Evolutionary conservation across 2,329 filamentous ascomycete genomes (phyloP).

Genomic region (Colletotrichum filicis): DNA sequence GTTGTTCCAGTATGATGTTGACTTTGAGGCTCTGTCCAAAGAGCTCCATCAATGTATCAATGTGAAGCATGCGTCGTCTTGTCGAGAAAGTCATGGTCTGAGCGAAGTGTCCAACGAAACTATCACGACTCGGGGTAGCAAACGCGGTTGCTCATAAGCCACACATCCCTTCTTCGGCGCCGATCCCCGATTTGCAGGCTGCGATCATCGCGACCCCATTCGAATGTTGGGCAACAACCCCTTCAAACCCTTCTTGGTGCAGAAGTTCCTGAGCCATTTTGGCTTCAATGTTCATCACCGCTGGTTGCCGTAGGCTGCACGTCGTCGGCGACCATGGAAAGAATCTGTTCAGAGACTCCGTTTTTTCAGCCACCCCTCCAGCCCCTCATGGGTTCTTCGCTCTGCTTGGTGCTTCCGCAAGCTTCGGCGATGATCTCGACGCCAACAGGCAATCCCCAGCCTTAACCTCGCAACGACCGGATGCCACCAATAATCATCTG

Average conservation of each 20-base stretch:
- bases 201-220: background rate
- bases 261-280: slow-evolving; percentile 1
- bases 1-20: background rate
- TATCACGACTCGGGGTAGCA: background rate
- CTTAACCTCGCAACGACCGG: background rate
- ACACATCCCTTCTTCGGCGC: background rate
- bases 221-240: slow-evolving; percentile 5
- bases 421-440: slow-evolving; percentile 26
- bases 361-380: slow-evolving; percentile 30
- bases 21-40: background rate
- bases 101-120: background rate
- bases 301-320: slow-evolving; percentile 24
- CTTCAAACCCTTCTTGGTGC: slow-evolving; percentile 3
- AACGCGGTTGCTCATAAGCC: background rate
- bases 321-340: slow-evolving; percentile 32
- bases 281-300: slow-evolving; percentile 23
- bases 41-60: background rate
- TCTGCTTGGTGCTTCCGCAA: background rate
- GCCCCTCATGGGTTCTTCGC: slow-evolving; percentile 4
- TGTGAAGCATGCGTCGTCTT: slow-evolving; percentile 2
- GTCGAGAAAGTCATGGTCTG: background rate
- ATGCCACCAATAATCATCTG: slow-evolving; percentile 11
- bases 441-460: slow-evolving; percentile 25
- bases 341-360: slow-evolving; percentile 32
- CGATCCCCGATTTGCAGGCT: background rate